These are phyloP conservation scores for Trichoderma sp. DNA, from an alignment of 2,329 filamentous ascomycete species.

Conservation along the genomic window DNA sequence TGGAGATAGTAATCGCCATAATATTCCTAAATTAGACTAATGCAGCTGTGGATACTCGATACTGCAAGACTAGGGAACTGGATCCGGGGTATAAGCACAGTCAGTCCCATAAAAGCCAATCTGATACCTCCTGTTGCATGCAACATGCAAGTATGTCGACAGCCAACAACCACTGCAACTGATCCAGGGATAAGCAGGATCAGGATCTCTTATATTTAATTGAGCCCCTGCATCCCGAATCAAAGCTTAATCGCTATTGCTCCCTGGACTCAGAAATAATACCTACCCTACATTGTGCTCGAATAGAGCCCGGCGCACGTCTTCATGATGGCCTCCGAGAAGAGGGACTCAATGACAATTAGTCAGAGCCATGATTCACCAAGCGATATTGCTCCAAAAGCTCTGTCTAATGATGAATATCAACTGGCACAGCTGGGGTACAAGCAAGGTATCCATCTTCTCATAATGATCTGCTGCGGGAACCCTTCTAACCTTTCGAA, in stretches of 20 bases:
- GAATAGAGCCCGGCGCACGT: background rate
- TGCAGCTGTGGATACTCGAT: background rate
- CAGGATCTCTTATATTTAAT: background rate
- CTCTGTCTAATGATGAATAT: background rate
- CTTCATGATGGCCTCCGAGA: background rate
- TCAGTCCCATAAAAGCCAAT: background rate
- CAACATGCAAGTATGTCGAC: background rate
- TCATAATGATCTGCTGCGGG: background rate
- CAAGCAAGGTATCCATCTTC: background rate
- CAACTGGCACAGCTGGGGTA: background rate
- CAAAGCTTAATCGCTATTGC: background rate
- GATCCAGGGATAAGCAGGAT: background rate
- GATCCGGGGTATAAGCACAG: background rate
- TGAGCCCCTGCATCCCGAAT: background rate
- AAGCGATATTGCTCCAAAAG: background rate
- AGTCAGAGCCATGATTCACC: background rate
- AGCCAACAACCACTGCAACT: background rate
- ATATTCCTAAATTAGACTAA: background rate
- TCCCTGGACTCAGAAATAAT: background rate
- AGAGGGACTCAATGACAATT: background rate
- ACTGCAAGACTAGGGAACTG: background rate
- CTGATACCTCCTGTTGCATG: background rate
- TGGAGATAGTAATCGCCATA: background rate
- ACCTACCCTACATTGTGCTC: background rate
- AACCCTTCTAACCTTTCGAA: background rate